Conservation (phyloP, 2,329 filamentous ascomycete genomes). For the Colletotrichum sp. region DNA sequence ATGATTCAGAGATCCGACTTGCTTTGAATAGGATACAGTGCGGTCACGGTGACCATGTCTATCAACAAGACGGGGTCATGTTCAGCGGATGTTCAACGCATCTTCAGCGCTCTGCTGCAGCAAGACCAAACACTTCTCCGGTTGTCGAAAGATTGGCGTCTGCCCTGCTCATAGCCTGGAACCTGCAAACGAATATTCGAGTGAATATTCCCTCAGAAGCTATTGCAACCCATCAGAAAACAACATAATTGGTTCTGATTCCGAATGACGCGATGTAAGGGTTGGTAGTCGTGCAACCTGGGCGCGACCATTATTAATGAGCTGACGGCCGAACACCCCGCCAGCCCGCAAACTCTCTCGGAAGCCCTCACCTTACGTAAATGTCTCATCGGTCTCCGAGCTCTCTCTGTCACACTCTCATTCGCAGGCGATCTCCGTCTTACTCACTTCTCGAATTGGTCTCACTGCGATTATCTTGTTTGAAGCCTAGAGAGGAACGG, state of each 20-base stretch:
- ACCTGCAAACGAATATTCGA: not conserved
- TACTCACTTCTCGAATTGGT: not conserved
- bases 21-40: not conserved
- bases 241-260: not conserved
- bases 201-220: not conserved
- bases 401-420: not conserved
- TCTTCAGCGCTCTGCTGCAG: not conserved
- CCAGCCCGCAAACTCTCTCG: not conserved
- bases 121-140: not conserved
- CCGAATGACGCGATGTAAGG: not conserved
- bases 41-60: not conserved
- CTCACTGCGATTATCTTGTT: too few relatives aligned
- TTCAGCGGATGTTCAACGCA: not conserved
- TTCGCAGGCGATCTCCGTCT: not conserved
- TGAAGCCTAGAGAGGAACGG: not conserved
- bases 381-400: slow-evolving; percentile 1
- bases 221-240: not conserved
- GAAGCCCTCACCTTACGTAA: slow-evolving; percentile 2
- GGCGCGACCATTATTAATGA: not conserved
- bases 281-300: not conserved
- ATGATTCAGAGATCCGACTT: not conserved
- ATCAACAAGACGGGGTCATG: not conserved
- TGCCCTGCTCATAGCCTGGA: not conserved
- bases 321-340: not conserved
- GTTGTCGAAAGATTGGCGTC: not conserved